These are phyloP conservation scores for Macrotyloma uniflorum DNA, from an alignment of 306 rosid genomes.

Conservation along the genomic window DNA sequence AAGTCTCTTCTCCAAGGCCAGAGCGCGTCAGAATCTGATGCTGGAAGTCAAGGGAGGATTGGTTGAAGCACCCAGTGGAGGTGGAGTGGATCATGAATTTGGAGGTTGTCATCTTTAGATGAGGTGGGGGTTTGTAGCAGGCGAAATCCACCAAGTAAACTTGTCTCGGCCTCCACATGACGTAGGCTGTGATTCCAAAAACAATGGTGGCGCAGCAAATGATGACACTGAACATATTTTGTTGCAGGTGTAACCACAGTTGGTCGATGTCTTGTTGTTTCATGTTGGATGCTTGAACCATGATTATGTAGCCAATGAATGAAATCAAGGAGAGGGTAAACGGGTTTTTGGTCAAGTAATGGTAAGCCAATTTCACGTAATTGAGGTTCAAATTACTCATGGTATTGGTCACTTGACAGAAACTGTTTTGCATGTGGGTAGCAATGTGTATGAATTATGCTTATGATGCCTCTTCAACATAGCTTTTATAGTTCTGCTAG, in stretches of 20 bases:
- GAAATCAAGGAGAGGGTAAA: slow-evolving; percentile 56
- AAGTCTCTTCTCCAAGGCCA: slow-evolving; percentile 68
- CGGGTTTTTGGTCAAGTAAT: slow-evolving; percentile 59
- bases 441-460: too few relatives aligned
- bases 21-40: slow-evolving; percentile 61
- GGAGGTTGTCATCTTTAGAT: slow-evolving; percentile 27
- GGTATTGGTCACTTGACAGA: neutral
- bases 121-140: slow-evolving; percentile 49
- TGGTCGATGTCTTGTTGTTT: slow-evolving; percentile 52
- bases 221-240: slow-evolving; percentile 56
- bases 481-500: neutral
- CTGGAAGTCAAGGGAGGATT: slow-evolving; percentile 61
- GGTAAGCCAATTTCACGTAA: slow-evolving; percentile 61
- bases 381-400: neutral
- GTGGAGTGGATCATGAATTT: slow-evolving; percentile 57
- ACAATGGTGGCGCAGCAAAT: slow-evolving; percentile 42
- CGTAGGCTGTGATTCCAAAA: slow-evolving; percentile 56
- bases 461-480: neutral
- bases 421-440: neutral
- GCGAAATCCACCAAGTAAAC: slow-evolving; percentile 64
- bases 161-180: slow-evolving; percentile 62
- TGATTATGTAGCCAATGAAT: slow-evolving; percentile 41
- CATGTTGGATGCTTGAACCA: slow-evolving; percentile 51
- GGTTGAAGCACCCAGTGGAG: slow-evolving; percentile 53
- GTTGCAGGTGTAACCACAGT: slow-evolving; percentile 63